A percentile compares a stretch with the other conserved stretches of the same genome.
phyloP scores from a whole-genome alignment of 306 rosid genomes.

The Malus fusca region DNA sequence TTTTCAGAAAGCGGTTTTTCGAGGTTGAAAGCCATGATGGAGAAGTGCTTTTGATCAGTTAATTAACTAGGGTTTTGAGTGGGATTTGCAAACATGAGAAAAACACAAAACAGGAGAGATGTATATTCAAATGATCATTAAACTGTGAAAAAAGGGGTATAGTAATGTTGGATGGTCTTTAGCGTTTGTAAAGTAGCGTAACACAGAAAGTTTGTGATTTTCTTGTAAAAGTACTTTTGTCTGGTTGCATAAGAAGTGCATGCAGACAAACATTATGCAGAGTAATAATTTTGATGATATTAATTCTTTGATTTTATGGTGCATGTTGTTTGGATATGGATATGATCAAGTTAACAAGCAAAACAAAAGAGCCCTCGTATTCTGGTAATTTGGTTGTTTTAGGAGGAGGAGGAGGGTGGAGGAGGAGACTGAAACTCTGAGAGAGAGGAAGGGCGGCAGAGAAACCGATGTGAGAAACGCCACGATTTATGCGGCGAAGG shows the following conservation, averaged over 20 bases:
- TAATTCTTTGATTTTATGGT: constrained; percentile 20
- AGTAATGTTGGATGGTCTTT: constrained; percentile 26
- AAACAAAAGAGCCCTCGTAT: constrained; percentile 25
- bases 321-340: constrained; percentile 16
- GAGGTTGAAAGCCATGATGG: not conserved
- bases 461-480: constrained; percentile 56
- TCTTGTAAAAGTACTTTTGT: constrained; percentile 22
- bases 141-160: not conserved
- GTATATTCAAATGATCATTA: not conserved
- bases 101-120: not conserved
- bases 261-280: constrained; percentile 9
- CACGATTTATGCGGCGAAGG: constrained; percentile 75
- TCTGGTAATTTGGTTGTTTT: constrained; percentile 33
- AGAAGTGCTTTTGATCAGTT: not conserved
- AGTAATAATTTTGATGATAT: not conserved
- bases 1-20: not conserved
- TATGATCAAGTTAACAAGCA: constrained; percentile 7
- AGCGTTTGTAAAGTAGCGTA: constrained; percentile 28
- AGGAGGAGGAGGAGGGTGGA: constrained; percentile 6
- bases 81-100: constrained; percentile 1
- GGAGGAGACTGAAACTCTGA: not conserved
- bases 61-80: not conserved
- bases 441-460: not conserved
- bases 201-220: constrained; percentile 1
- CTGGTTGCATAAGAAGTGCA: constrained; percentile 6